These are phyloP conservation scores for Acanthamoeba divionensis DNA, from an alignment of 208 protist genomes.

Conservation along the genomic window DNA sequence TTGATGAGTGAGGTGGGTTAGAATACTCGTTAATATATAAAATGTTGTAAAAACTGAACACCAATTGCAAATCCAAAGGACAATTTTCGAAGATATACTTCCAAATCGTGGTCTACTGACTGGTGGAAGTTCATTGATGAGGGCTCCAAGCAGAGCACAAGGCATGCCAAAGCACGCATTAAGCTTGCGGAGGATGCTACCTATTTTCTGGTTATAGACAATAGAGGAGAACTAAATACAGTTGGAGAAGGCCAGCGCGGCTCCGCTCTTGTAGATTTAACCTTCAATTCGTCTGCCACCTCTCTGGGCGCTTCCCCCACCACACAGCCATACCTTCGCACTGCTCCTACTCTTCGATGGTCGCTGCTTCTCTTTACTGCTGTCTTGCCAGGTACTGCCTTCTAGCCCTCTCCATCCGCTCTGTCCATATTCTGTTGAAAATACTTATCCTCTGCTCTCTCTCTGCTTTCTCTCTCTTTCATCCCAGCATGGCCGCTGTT, in stretches of 20 bases:
- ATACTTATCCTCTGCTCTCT: too few relatives aligned
- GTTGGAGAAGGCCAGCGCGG: background rate
- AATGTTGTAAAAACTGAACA: too few relatives aligned
- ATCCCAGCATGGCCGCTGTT: background rate
- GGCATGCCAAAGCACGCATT: background rate
- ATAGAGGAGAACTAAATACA: background rate
- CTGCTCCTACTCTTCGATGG: background rate
- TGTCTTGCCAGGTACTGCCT: background rate
- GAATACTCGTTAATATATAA: too few relatives aligned
- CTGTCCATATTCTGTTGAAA: too few relatives aligned
- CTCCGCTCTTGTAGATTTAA: background rate
- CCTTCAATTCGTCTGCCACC: background rate
- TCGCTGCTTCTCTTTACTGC: background rate
- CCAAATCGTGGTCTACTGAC: background rate
- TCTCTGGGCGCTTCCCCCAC: background rate
- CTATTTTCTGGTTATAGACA: background rate
- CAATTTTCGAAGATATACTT: background rate
- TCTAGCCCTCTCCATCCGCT: background rate
- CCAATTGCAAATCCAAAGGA: too few relatives aligned
- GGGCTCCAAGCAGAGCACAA: background rate
- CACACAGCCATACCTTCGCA: background rate
- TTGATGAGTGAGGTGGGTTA: background rate
- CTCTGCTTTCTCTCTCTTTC: too few relatives aligned
- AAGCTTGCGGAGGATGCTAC: background rate
- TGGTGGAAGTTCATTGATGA: background rate